A percentile compares a stretch with the other conserved stretches of the same genome.
Conservation (phyloP, 768 basidiomycete genomes). For the Rhizopogon sp. region DNA sequence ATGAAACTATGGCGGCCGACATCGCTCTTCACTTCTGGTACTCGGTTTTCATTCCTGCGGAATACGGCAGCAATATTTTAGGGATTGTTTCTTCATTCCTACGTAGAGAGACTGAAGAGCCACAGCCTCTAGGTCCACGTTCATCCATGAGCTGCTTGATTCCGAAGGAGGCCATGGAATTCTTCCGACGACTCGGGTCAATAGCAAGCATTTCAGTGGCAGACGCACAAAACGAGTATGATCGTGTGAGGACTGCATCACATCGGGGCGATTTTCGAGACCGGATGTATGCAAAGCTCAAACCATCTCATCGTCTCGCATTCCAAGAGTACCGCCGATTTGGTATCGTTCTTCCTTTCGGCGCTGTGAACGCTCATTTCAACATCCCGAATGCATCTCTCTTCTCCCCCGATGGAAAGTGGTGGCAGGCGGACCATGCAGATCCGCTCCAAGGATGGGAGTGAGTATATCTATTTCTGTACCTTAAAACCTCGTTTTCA, state of each 20-base stretch:
- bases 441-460: conserved; percentile 50
- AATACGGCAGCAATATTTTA: conserved; percentile 22
- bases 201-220: neutral
- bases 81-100: conserved; percentile 14
- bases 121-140: conserved; percentile 6
- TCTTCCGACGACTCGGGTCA: neutral
- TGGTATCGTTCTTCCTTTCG: conserved; percentile 47
- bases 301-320: conserved; percentile 41
- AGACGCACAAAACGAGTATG: conserved; percentile 28
- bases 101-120: neutral
- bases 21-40: conserved; percentile 46
- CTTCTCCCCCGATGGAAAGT: conserved; percentile 40
- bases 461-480: conserved; percentile 22
- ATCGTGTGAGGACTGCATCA: conserved; percentile 30
- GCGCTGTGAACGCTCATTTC: conserved; percentile 35
- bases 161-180: conserved; percentile 1
- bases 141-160: conserved; percentile 15
- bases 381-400: conserved; percentile 39
- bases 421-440: conserved; percentile 35
- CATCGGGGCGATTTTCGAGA: conserved; percentile 37
- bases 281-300: conserved; percentile 32
- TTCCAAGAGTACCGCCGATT: conserved; percentile 33
- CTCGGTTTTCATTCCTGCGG: conserved; percentile 35
- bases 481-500: conserved; percentile 1
- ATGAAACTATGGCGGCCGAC: conserved; percentile 33